Conservation (phyloP, 108 stramenopile genomes). For the Pseudonitzschia delicatissima region DNA sequence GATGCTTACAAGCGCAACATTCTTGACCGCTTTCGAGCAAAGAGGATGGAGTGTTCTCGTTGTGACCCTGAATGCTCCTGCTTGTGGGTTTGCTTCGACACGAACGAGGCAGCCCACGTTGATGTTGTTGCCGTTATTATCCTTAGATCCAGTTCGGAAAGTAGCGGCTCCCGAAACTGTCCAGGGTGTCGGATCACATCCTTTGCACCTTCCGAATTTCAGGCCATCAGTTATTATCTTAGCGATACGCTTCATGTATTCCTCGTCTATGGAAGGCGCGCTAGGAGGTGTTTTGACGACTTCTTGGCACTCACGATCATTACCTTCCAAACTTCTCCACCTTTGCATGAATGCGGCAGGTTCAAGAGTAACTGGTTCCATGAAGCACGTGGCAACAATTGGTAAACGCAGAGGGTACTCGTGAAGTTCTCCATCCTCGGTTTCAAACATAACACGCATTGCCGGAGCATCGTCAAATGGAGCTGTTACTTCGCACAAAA, state of each 20-base stretch:
- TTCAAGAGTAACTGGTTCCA: conserved; percentile 86
- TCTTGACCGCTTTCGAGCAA: conserved; percentile 86
- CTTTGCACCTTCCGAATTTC: conserved; percentile 81
- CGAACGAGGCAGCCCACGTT: conserved; percentile 87
- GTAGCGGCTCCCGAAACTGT: conserved; percentile 87
- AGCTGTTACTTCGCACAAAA: conserved; percentile 81
- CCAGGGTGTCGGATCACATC: conserved; percentile 87
- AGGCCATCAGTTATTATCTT: conserved; percentile 81
- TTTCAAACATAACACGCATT: conserved; percentile 83
- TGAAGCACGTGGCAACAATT: conserved; percentile 90
- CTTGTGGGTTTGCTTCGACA: conserved; percentile 89
- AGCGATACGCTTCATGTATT: conserved; percentile 81
- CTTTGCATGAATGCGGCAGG: conserved; percentile 85
- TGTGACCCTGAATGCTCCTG: conserved; percentile 85
- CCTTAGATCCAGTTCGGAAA: conserved; percentile 84
- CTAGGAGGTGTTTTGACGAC: conserved; percentile 84
- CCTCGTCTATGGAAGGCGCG: conserved; percentile 73
- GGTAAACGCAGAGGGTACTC: conserved; percentile 88
- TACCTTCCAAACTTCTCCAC: conserved; percentile 89
- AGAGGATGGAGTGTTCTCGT: conserved; percentile 89
- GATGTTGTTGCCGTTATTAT: conserved; percentile 86
- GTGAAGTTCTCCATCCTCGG: conserved; percentile 73
- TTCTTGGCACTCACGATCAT: conserved; percentile 90
- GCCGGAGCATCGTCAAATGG: conserved; percentile 91
- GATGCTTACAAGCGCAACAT: conserved; percentile 88